phyloP scores from a whole-genome alignment of 257 asterid genomes.

The Leptodermis oblonga region DNA sequence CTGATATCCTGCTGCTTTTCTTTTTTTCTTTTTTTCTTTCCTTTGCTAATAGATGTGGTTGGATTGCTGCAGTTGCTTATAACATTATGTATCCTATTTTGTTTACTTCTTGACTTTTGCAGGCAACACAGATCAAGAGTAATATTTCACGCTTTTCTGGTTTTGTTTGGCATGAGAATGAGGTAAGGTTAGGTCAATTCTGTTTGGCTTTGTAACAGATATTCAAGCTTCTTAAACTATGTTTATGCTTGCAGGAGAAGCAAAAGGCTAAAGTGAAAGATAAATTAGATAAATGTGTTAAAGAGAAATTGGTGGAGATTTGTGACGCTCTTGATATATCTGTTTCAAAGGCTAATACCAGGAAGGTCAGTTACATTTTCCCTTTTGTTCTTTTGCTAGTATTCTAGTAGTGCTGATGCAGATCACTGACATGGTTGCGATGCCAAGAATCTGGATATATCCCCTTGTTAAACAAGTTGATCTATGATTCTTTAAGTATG shows the following conservation, averaged over 20 bases:
- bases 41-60: background rate
- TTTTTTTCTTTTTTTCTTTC: too few species aligned
- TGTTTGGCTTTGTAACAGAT: slow-evolving; percentile 1
- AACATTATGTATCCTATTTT: background rate
- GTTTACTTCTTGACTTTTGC: slow-evolving; percentile 15
- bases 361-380: slow-evolving; percentile 58
- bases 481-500: background rate
- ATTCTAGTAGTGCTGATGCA: background rate
- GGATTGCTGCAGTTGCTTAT: background rate
- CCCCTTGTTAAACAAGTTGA: background rate
- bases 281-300: slow-evolving; percentile 75
- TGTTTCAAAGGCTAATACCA: slow-evolving; percentile 50
- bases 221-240: slow-evolving; percentile 9
- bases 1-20: background rate
- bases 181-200: slow-evolving; percentile 36
- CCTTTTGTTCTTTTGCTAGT: background rate
- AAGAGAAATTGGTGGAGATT: slow-evolving; percentile 78
- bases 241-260: slow-evolving; percentile 57
- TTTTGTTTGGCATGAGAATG: slow-evolving; percentile 82
- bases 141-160: slow-evolving; percentile 88
- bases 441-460: background rate
- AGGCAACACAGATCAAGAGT: slow-evolving; percentile 80
- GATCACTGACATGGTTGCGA: background rate
- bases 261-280: slow-evolving; percentile 68
- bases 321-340: slow-evolving; percentile 81